These are phyloP conservation scores for Quaeritorhiza haematococci DNA, from an alignment of 371 early-diverging fungal genomes.

Conservation along the genomic window DNA sequence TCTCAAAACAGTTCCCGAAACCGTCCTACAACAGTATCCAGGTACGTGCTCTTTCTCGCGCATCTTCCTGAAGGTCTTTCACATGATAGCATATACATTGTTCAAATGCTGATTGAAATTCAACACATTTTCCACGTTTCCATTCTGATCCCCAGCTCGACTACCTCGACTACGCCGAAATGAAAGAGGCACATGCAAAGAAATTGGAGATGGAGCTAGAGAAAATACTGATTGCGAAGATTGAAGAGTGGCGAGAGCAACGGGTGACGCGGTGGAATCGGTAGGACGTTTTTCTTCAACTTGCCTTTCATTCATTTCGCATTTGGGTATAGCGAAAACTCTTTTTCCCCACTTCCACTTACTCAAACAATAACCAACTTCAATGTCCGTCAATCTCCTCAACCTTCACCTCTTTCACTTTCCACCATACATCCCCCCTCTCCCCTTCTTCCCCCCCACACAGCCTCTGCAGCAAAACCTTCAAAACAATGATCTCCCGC, in stretches of 20 bases:
- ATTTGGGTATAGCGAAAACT: conserved; percentile 13
- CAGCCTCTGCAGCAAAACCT: conserved; percentile 27
- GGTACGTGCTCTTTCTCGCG: no score
- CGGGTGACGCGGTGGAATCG: conserved; percentile 47
- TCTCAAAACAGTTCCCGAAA: conserved; percentile 24
- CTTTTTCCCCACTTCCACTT: conserved; percentile 14
- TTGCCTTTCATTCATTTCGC: background rate
- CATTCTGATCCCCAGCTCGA: conserved; percentile 16
- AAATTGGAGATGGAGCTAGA: conserved; percentile 34
- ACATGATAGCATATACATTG: no score
- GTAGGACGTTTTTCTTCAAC: conserved; percentile 8
- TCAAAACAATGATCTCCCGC: conserved; percentile 16
- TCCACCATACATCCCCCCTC: conserved; percentile 8
- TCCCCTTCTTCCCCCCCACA: background rate
- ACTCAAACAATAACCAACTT: no score
- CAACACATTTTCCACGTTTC: conserved; percentile 10
- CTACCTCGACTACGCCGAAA: conserved; percentile 19
- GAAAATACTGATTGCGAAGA: conserved; percentile 20
- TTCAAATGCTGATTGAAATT: no score
- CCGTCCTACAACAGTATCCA: conserved; percentile 36
- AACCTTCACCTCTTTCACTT: conserved; percentile 5
- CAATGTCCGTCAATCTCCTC: no score
- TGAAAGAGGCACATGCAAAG: conserved; percentile 10
- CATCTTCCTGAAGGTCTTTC: no score
- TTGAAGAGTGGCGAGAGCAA: conserved; percentile 41